phyloP scores from a whole-genome alignment of 129 eudicot genomes.

The Chrysanthemum makinoi region DNA sequence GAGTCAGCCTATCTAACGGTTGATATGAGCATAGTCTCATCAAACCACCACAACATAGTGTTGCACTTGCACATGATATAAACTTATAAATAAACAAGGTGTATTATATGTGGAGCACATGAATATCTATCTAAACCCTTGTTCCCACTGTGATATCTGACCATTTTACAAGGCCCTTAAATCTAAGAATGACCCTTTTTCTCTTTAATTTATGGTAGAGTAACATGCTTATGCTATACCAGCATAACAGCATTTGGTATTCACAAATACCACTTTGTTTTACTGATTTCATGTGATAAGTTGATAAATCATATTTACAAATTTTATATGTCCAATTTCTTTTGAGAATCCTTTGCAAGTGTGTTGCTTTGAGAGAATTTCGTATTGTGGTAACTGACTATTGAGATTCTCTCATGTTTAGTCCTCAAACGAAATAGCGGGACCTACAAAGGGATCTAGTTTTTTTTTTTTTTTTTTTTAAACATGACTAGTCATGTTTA shows the following conservation, averaged over 20 bases:
- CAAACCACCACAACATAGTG: constrained; percentile 17
- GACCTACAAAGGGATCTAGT: too few relatives aligned
- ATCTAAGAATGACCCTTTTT: background rate
- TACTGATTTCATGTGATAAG: background rate
- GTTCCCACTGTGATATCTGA: constrained; percentile 30
- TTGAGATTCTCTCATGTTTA: too few relatives aligned
- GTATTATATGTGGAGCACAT: constrained; percentile 12
- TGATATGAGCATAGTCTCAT: background rate
- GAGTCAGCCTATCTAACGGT: constrained; percentile 20
- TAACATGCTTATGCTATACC: constrained; percentile 25
- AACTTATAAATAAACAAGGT: background rate
- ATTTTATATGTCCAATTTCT: background rate
- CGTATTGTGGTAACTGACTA: too few relatives aligned
- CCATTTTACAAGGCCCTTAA: constrained; percentile 8
- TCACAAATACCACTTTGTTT: background rate
- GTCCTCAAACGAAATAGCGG: too few relatives aligned
- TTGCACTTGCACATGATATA: background rate
- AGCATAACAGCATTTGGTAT: constrained; percentile 20
- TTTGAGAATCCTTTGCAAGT: too few relatives aligned
- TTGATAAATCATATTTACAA: background rate
- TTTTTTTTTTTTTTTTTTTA: too few relatives aligned
- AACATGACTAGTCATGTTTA: too few relatives aligned
- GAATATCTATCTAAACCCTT: constrained; percentile 31
- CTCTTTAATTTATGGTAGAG: constrained; percentile 3
- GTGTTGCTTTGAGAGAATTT: too few relatives aligned